Conservation (phyloP, 2,329 filamentous ascomycete species). For the Phaeosphaeriaceae sp. region DNA sequence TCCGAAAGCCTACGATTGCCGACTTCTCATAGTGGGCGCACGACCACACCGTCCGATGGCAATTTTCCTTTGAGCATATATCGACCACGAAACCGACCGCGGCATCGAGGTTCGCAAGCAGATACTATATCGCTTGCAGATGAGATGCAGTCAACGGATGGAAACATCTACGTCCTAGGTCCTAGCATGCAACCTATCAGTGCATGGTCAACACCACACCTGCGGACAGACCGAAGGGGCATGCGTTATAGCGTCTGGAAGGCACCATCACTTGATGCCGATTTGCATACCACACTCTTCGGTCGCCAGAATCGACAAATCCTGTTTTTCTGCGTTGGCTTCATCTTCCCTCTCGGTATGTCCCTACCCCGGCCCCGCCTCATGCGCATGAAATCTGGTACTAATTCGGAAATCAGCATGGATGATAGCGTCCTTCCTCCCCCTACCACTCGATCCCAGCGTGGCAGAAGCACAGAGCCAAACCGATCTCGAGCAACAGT, state of each 20-base stretch:
- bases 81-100: slow-evolving; percentile 48
- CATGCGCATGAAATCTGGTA: slow-evolving; percentile 17
- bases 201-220: slow-evolving; percentile 43
- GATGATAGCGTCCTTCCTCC: slow-evolving; percentile 79
- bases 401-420: slow-evolving; percentile 62
- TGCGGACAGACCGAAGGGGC: slow-evolving; percentile 50
- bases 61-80: slow-evolving; percentile 48
- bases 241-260: slow-evolving; percentile 70
- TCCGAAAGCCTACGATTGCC: slow-evolving; percentile 38
- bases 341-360: slow-evolving; percentile 71
- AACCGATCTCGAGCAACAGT: slow-evolving; percentile 51
- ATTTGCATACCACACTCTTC: slow-evolving; percentile 65
- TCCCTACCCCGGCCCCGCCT: slow-evolving; percentile 15
- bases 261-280: slow-evolving; percentile 73
- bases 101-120: slow-evolving; percentile 36
- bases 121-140: slow-evolving; percentile 41
- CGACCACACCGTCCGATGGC: slow-evolving; percentile 46
- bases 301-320: slow-evolving; percentile 77
- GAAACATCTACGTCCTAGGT: slow-evolving; percentile 36
- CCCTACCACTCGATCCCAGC: slow-evolving; percentile 68
- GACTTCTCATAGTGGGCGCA: slow-evolving; percentile 46
- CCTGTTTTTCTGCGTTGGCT: slow-evolving; percentile 76
- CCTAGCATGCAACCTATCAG: slow-evolving; percentile 34
- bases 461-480: slow-evolving; percentile 47
- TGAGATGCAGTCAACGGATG: slow-evolving; percentile 33